A percentile compares a stretch with the other conserved stretches of the same genome.
Conservation (phyloP, 805 yeast species). For the Candida nemodendra region DNA sequence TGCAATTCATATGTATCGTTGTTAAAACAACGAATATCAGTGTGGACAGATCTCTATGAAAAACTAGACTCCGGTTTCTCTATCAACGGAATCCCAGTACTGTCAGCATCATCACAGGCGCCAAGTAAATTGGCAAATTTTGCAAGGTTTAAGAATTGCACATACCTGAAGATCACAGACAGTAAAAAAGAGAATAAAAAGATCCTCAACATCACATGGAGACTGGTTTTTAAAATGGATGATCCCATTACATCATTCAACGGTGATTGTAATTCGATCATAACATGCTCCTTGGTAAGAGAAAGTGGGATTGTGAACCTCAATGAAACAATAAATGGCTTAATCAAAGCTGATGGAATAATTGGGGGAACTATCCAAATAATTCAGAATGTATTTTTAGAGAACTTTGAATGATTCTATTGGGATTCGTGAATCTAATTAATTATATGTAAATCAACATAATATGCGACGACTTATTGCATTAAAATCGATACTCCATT, state of each 20-base stretch:
- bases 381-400: constrained; percentile 11
- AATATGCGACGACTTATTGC: too few relatives aligned
- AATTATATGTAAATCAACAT: too few relatives aligned
- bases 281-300: constrained; percentile 8
- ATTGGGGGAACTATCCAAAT: constrained; percentile 14
- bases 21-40: constrained; percentile 16
- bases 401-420: too few relatives aligned
- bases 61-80: constrained; percentile 9
- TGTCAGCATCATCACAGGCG: constrained; percentile 1
- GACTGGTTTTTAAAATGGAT: constrained; percentile 9
- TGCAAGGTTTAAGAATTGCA: constrained; percentile 12
- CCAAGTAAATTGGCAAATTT: constrained; percentile 6
- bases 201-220: constrained; percentile 12
- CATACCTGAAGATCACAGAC: constrained; percentile 7
- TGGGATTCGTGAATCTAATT: too few relatives aligned
- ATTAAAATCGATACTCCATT: constrained; percentile 54
- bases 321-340: constrained; percentile 16
- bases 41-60: constrained; percentile 21
- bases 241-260: constrained; percentile 8
- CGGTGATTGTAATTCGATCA: constrained; percentile 20
- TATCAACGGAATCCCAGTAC: constrained; percentile 16
- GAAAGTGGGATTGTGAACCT: constrained; percentile 8
- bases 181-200: background rate
- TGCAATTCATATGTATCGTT: constrained; percentile 25
- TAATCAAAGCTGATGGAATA: constrained; percentile 20